A percentile compares a stretch with the other conserved stretches of the same genome.
Evolutionary conservation across 257 asterid species (phyloP).

Genomic region (Oldenlandia corymbosa): DNA sequence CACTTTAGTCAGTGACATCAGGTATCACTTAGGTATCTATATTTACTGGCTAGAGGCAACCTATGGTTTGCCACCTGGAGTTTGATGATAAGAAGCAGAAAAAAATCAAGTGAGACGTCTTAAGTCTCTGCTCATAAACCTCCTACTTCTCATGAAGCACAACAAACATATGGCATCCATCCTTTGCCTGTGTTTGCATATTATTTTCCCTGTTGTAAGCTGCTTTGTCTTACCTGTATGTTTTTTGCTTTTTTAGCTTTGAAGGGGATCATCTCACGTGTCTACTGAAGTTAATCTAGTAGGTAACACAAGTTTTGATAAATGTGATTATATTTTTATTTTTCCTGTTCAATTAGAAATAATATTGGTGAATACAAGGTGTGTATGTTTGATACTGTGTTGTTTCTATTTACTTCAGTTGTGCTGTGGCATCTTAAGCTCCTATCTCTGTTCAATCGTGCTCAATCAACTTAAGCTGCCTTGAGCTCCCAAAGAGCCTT

Average conservation of each 20-base stretch:
- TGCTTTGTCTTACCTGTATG: not conserved
- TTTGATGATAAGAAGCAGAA: not conserved
- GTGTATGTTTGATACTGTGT: too few species aligned
- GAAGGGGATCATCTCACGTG: constrained; percentile 60
- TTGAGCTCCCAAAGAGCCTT: too few species aligned
- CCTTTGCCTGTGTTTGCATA: not conserved
- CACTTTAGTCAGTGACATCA: too few species aligned
- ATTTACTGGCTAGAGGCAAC: not conserved
- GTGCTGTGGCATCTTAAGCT: too few species aligned
- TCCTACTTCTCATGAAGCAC: not conserved
- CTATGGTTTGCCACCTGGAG: not conserved
- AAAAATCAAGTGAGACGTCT: not conserved
- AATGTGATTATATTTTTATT: not conserved
- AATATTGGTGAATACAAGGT: too few species aligned
- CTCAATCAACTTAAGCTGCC: too few species aligned
- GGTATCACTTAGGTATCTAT: too few species aligned
- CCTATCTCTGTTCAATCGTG: too few species aligned
- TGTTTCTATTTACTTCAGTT: too few species aligned
- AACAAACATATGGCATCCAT: constrained; percentile 8
- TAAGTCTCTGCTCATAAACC: not conserved
- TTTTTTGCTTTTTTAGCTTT: constrained; percentile 33
- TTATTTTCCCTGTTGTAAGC: not conserved
- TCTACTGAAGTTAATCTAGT: constrained; percentile 43
- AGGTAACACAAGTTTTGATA: constrained; percentile 24
- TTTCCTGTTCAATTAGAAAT: not conserved